phyloP scores from a whole-genome alignment of 192 early-diverging fungal species.

The Neocallimastix lanati region DNA sequence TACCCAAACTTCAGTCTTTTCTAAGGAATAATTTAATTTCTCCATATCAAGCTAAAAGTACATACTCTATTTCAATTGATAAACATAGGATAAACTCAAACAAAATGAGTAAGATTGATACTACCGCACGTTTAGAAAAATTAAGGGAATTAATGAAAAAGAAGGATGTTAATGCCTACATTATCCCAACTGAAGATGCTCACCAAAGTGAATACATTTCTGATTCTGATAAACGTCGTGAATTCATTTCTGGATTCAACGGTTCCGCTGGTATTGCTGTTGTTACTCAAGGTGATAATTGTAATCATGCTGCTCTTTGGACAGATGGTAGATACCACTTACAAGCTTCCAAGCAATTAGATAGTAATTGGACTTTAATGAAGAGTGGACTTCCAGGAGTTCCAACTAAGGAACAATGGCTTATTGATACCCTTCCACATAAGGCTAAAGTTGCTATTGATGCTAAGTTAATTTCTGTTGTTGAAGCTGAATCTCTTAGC shows the following conservation, averaged over 20 bases:
- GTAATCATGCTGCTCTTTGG: slow-evolving; percentile 56
- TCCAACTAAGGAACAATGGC: slow-evolving; percentile 77
- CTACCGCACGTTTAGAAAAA: slow-evolving; percentile 26
- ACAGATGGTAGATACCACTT: slow-evolving; percentile 97
- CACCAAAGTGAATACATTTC: slow-evolving; percentile 98
- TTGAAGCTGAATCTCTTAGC: slow-evolving; percentile 37
- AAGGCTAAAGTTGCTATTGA: slow-evolving; percentile 81
- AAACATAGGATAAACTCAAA: too few relatives aligned
- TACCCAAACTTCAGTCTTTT: too few relatives aligned
- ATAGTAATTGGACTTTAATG: slow-evolving; percentile 83
- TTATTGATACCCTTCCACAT: slow-evolving; percentile 48
- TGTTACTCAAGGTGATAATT: slow-evolving; percentile 33
- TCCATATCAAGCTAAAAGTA: too few relatives aligned
- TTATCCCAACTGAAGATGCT: slow-evolving; percentile 89
- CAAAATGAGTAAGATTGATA: slow-evolving; percentile 10
- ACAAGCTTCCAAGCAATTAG: slow-evolving; percentile 82
- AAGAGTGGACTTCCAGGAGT: slow-evolving; percentile 75
- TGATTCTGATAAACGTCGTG: slow-evolving; percentile 66
- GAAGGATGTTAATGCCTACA: slow-evolving; percentile 20
- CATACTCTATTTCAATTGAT: too few relatives aligned
- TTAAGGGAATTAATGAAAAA: slow-evolving; percentile 42
- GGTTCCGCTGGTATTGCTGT: slow-evolving; percentile 96
- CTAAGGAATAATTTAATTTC: too few relatives aligned
- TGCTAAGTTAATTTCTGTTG: slow-evolving; percentile 60
- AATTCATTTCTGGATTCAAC: slow-evolving; percentile 84